phyloP scores from a whole-genome alignment of 768 basidiomycete genomes.

The Podaxis sp. region DNA sequence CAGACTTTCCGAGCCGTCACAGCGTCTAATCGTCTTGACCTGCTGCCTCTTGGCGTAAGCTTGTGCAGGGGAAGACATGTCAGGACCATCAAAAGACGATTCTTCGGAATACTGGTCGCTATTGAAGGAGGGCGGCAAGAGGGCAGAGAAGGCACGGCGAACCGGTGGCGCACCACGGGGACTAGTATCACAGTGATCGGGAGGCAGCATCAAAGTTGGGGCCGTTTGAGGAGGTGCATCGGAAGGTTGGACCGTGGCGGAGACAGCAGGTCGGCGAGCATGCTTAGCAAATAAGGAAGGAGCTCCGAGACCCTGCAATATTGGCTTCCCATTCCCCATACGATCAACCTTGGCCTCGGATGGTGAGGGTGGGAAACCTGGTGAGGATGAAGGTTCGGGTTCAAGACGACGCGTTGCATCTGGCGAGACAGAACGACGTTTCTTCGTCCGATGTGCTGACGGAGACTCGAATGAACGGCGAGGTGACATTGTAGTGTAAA shows the following conservation, averaged over 20 bases:
- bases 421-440: slow-evolving; percentile 59
- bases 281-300: slow-evolving; percentile 55
- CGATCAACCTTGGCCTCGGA: slow-evolving; percentile 44
- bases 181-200: slow-evolving; percentile 21
- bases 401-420: slow-evolving; percentile 34
- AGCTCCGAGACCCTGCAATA: slow-evolving; percentile 47
- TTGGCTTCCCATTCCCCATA: slow-evolving; percentile 45
- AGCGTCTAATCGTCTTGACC: slow-evolving; percentile 69
- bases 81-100: slow-evolving; percentile 61
- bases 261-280: slow-evolving; percentile 61
- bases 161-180: slow-evolving; percentile 43
- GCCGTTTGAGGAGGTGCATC: slow-evolving; percentile 35
- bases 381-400: slow-evolving; percentile 42
- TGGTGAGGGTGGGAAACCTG: slow-evolving; percentile 46
- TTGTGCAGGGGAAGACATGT: slow-evolving; percentile 78
- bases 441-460: slow-evolving; percentile 34
- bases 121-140: slow-evolving; percentile 54
- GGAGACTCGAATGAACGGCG: slow-evolving; percentile 43
- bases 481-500: slow-evolving; percentile 55
- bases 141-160: slow-evolving; percentile 74
- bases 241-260: slow-evolving; percentile 52
- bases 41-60: slow-evolving; percentile 78
- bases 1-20: slow-evolving; percentile 81
- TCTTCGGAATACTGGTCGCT: slow-evolving; percentile 41
- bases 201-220: slow-evolving; percentile 29